Evolutionary conservation across 1,284 basidiomycete genomes (phyloP).

Genomic region (Tremellales sp.): DNA sequence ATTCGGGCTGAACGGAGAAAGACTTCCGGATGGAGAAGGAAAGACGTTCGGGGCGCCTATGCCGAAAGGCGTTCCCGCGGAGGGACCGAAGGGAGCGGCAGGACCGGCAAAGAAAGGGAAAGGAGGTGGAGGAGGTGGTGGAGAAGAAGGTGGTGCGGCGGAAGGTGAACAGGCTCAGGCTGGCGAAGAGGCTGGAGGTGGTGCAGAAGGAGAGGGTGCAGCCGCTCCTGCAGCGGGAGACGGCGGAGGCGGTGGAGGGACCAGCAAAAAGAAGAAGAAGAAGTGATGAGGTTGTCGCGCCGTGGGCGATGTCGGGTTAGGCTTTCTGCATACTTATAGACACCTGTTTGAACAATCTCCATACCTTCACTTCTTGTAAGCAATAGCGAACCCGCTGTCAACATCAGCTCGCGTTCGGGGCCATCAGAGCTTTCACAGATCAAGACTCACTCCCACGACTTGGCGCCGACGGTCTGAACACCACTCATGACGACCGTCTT

Average conservation of each 20-base stretch:
- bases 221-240: background rate
- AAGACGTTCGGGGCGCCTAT: conserved; percentile 29
- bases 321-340: background rate
- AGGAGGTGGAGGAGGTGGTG: conserved; percentile 7
- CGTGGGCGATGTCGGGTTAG: background rate
- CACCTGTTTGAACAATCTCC: background rate
- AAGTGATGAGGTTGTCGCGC: background rate
- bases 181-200: conserved; percentile 12
- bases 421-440: background rate
- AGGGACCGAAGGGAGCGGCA: conserved; percentile 4
- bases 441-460: conserved; percentile 42
- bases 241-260: conserved; percentile 1
- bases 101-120: conserved; percentile 10
- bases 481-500: conserved; percentile 35
- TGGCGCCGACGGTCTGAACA: conserved; percentile 42
- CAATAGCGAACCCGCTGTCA: background rate
- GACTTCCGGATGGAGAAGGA: conserved; percentile 20
- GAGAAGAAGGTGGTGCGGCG: conserved; percentile 9
- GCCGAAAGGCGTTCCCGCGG: conserved; percentile 15
- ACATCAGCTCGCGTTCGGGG: background rate
- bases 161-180: conserved; percentile 11
- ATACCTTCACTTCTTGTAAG: background rate
- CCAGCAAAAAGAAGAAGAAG: conserved; percentile 9
- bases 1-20: conserved; percentile 30
- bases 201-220: conserved; percentile 4